phyloP scores from a whole-genome alignment of 805 yeast genomes.

The Candida patagonica region DNA sequence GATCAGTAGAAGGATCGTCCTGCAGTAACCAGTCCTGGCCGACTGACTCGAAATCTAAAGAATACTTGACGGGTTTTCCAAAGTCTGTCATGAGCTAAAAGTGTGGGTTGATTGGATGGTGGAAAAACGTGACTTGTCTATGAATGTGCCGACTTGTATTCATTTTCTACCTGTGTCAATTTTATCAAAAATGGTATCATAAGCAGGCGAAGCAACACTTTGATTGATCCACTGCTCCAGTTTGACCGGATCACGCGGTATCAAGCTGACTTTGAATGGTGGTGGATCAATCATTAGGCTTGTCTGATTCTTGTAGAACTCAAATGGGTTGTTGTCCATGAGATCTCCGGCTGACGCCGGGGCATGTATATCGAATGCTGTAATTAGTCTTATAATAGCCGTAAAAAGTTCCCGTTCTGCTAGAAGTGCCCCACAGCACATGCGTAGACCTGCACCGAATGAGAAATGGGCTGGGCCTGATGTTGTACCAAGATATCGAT shows the following conservation, averaged over 20 bases:
- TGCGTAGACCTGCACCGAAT: slow-evolving; percentile 59
- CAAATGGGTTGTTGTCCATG: slow-evolving; percentile 45
- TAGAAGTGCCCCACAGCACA: slow-evolving; percentile 60
- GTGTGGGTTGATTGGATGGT: too few relatives aligned
- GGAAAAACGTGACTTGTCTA: too few relatives aligned
- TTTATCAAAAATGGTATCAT: too few relatives aligned
- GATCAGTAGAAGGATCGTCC: slow-evolving; percentile 34
- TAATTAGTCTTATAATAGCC: slow-evolving; percentile 42
- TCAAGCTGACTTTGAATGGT: slow-evolving; percentile 30
- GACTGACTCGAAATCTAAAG: slow-evolving; percentile 27
- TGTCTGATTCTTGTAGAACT: slow-evolving; percentile 41
- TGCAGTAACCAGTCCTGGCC: slow-evolving; percentile 37
- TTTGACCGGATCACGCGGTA: slow-evolving; percentile 22
- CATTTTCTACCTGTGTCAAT: too few relatives aligned
- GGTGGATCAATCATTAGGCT: slow-evolving; percentile 59
- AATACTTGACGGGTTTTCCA: not conserved
- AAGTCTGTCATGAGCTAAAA: slow-evolving; percentile 3
- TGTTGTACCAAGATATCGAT: slow-evolving; percentile 18
- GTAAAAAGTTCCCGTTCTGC: slow-evolving; percentile 60
- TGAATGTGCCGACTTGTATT: too few relatives aligned
- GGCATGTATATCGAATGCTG: slow-evolving; percentile 43
- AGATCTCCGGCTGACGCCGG: slow-evolving; percentile 28
- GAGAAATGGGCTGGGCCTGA: slow-evolving; percentile 36
- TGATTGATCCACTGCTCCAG: not conserved
- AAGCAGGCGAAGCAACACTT: too few relatives aligned